phyloP scores from a whole-genome alignment of 1,139 yeast species.

The Suhomyces bolitotheri region DNA sequence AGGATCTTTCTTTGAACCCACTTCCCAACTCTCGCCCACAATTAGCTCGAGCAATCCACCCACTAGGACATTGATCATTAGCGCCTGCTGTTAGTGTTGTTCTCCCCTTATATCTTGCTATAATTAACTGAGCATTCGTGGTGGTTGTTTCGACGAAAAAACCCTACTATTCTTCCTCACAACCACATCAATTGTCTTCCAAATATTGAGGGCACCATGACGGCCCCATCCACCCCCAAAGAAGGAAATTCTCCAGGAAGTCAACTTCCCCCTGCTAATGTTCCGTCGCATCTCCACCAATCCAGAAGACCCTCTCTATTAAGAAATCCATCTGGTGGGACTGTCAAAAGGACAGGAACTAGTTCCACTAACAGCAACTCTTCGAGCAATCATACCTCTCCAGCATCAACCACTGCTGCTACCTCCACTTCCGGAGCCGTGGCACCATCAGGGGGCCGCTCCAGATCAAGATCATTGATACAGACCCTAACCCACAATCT shows the following conservation, averaged over 20 bases:
- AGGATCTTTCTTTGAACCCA: too few species aligned
- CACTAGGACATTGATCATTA: too few species aligned
- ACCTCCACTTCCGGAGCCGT: constrained; percentile 1
- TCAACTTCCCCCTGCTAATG: constrained; percentile 3
- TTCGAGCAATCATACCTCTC: constrained; percentile 5
- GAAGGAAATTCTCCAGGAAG: constrained; percentile 6
- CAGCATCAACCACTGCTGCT: constrained; percentile 4
- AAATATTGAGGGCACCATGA: constrained; percentile 8
- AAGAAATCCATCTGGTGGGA: constrained; percentile 14
- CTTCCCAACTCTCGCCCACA: too few species aligned
- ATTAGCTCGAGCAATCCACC: too few species aligned
- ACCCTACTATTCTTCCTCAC: constrained; percentile 1
- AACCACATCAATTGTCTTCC: not conserved
- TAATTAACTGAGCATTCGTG: too few species aligned
- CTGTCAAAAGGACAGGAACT: constrained; percentile 3
- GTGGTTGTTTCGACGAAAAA: not conserved
- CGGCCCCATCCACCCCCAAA: constrained; percentile 9
- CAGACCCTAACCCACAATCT: constrained; percentile 22
- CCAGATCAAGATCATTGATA: constrained; percentile 25
- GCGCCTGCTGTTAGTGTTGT: too few species aligned
- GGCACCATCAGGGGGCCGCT: constrained; percentile 4
- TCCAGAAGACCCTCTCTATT: constrained; percentile 17
- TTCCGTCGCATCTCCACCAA: constrained; percentile 9
- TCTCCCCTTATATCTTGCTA: too few species aligned
- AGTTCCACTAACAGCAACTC: not conserved